Conservation (phyloP, 306 rosid genomes). For the Glycyrrhiza uralensis region DNA sequence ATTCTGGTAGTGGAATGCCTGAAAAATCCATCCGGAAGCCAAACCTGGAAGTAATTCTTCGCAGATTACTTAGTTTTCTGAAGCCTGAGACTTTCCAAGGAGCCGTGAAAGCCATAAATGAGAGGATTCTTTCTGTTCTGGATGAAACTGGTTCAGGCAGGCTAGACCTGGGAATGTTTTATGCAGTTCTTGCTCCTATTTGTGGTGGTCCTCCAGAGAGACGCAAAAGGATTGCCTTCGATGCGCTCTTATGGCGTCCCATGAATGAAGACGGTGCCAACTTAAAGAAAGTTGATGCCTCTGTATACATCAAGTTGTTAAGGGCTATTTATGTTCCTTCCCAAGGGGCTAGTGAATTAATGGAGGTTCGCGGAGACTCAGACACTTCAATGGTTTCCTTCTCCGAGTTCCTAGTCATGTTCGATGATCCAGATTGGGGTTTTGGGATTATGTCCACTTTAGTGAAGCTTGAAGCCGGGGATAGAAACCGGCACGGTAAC, state of each 20-base stretch:
- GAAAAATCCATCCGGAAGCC: conserved; percentile 93
- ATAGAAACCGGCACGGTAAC: conserved; percentile 84
- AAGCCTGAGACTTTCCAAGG: conserved; percentile 98
- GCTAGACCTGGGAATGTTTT: conserved; percentile 91
- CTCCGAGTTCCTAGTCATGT: conserved; percentile 79
- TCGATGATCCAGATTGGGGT: conserved; percentile 94
- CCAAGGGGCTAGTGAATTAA: conserved; percentile 61
- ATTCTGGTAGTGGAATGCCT: conserved; percentile 83
- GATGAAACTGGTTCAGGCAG: conserved; percentile 80
- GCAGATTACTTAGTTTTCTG: conserved; percentile 65
- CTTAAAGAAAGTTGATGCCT: conserved; percentile 64
- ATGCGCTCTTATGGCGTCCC: conserved; percentile 95
- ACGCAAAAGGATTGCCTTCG: conserved; percentile 82
- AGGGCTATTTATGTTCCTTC: conserved; percentile 80
- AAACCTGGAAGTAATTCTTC: conserved; percentile 83
- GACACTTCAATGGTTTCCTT: conserved; percentile 72
- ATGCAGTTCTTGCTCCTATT: conserved; percentile 87
- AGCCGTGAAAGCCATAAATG: conserved; percentile 88
- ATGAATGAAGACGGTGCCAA: conserved; percentile 76
- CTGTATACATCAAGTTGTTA: conserved; percentile 62
- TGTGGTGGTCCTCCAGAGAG: conserved; percentile 79
- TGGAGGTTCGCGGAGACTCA: conserved; percentile 73
- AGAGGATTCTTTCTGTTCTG: conserved; percentile 84
- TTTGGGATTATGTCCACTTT: conserved; percentile 88
- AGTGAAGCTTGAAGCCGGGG: conserved; percentile 84